Base-by-base conservation (phyloP, 1,284 basidiomycete species). In the Peniophora sp. region DNA sequence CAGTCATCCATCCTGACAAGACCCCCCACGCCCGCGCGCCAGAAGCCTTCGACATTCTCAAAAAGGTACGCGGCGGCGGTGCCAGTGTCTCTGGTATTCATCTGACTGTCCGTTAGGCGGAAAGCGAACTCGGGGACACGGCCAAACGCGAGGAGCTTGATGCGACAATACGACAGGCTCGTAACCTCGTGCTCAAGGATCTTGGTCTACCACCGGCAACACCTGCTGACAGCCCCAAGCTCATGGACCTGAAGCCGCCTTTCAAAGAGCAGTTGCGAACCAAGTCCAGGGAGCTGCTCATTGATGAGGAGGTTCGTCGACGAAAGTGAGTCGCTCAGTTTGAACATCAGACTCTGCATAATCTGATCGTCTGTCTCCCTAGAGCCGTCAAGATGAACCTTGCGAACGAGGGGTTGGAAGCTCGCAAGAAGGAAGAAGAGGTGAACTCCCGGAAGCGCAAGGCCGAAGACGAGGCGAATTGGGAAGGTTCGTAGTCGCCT, bases 1-100 rank as follows among this genome's bases (percentile, higher is more conserved):
- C 60, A 91, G 88, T 90, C 64, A 92, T 92, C 61, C 88, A 92
- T 72, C 88, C 88, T 60, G 88, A 92, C 71, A 92, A 92, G 74
- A 82, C 83, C 55, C 68, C 83, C 62, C 87, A 92, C 67, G 71
- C 77, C 37, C 79, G 80, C 59, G 85, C 88, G 51, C 83, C 88
- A 60, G 88, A 91, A 67, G 88, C 88, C 1, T 92, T 92, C 61
- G 88, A 92, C 65, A 63, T 88, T 23, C 71, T 92, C 44, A 92
- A 92, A 72, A 91, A 92, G 78, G 88, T 85, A 49, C 10, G 67
- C 18, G 24, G 47, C 15, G 43, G 44, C 8, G 12, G 15, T 15
- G 41, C 24, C 18, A n/a, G 39, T 48, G 41, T 55, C 15, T 56
- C 46, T 14, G 27, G 23, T 14, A 5, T 48, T 24, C 3, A 15